Evolutionary conservation across 78 protist genomes (phyloP).

Genomic region (Creolimax fragrantissima): DNA sequence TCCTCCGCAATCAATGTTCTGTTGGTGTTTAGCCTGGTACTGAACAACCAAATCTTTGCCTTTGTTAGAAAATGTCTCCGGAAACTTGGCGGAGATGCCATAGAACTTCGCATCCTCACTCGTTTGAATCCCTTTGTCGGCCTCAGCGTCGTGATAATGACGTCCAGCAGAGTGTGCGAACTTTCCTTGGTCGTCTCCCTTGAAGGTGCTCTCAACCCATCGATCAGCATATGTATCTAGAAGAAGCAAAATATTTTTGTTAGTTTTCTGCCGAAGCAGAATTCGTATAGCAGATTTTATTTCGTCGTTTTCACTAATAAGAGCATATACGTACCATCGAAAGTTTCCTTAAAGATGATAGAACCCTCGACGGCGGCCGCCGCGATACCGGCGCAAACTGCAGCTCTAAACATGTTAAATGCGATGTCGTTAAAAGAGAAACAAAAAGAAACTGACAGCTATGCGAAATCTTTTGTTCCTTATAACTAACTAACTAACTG

Average conservation of each 20-base stretch:
- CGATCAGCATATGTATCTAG: conserved; percentile 7
- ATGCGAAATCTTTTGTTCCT: too few relatives aligned
- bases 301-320: too few relatives aligned
- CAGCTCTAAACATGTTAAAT: neutral
- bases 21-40: conserved; percentile 88
- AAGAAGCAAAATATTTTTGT: neutral
- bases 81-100: conserved; percentile 59
- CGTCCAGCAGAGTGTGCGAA: conserved; percentile 64
- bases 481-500: too few relatives aligned
- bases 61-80: conserved; percentile 51
- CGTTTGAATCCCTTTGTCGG: conserved; percentile 75
- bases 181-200: conserved; percentile 62
- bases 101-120: conserved; percentile 76
- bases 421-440: too few relatives aligned
- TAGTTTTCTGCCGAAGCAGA: neutral
- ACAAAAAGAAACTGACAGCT: too few relatives aligned
- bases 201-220: conserved; percentile 57
- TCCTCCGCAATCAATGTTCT: conserved; percentile 86
- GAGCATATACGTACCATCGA: neutral
- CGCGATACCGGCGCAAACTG: neutral
- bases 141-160: conserved; percentile 54
- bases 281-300: neutral
- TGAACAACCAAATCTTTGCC: conserved; percentile 56
- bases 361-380: neutral
- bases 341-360: neutral